phyloP scores from a whole-genome alignment of 2,329 filamentous ascomycete species.

The Pseudodiploospora longispora region DNA sequence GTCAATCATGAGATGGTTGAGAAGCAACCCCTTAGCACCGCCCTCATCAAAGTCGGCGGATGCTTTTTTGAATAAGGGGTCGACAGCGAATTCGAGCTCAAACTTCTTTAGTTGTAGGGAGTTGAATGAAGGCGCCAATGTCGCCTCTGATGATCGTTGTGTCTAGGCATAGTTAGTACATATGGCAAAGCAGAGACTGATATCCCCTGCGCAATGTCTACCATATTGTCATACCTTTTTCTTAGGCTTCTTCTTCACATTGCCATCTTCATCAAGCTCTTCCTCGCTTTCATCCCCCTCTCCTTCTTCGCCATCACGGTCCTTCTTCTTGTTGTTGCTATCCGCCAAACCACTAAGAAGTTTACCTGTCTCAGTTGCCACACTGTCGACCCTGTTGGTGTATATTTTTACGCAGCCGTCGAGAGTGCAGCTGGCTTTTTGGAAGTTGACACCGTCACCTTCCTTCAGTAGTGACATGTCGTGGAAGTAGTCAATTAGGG shows the following conservation, averaged over 20 bases:
- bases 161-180: conserved; percentile 29
- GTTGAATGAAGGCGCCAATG: conserved; percentile 79
- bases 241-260: conserved; percentile 54
- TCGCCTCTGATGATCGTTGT: conserved; percentile 83
- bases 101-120: conserved; percentile 93
- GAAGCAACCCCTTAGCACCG: conserved; percentile 84
- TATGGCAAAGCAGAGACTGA: conserved; percentile 10
- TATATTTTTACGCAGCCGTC: conserved; percentile 99
- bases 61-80: conserved; percentile 98
- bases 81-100: conserved; percentile 91
- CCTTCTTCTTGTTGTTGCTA: conserved; percentile 69
- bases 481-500: conserved; percentile 99
- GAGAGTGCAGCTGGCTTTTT: conserved; percentile 93
- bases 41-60: conserved; percentile 98
- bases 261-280: conserved; percentile 56
- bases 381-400: conserved; percentile 94
- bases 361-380: conserved; percentile 94
- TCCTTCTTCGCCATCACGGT: conserved; percentile 53
- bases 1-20: conserved; percentile 97
- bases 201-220: conserved; percentile 5
- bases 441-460: conserved; percentile 95
- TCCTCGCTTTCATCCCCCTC: conserved; percentile 61
- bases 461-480: conserved; percentile 97
- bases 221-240: conserved; percentile 53
- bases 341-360: conserved; percentile 89